phyloP scores from a whole-genome alignment of 1,284 basidiomycete species.

The Papiliotrema nemorosa region DNA sequence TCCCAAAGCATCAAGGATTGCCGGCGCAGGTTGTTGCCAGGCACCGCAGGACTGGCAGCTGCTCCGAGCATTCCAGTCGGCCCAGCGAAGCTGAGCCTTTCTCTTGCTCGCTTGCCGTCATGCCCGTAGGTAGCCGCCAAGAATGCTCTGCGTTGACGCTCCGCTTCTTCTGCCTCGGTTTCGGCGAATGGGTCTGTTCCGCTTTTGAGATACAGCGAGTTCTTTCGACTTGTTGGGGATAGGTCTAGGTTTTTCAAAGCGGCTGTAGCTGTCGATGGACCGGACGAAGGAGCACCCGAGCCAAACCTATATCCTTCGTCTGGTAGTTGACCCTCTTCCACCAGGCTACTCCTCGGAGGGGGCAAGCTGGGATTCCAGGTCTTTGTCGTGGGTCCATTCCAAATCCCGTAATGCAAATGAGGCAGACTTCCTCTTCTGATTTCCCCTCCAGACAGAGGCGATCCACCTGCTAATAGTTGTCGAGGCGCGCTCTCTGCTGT shows the following conservation, averaged over 20 bases:
- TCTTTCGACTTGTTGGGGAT: slow-evolving; percentile 15
- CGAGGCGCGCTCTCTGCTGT: slow-evolving; percentile 10
- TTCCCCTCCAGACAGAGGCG: slow-evolving; percentile 1
- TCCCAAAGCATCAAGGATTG: slow-evolving; percentile 43
- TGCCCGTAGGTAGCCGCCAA: slow-evolving; percentile 43
- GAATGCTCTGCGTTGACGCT: slow-evolving; percentile 45
- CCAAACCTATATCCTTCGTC: slow-evolving; percentile 39
- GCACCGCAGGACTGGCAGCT: slow-evolving; percentile 8
- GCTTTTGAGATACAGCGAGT: neutral
- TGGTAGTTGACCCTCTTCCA: slow-evolving; percentile 18
- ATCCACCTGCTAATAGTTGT: neutral
- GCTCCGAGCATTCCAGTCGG: slow-evolving; percentile 6
- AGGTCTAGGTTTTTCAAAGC: slow-evolving; percentile 19
- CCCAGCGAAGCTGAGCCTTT: slow-evolving; percentile 37
- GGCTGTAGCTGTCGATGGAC: slow-evolving; percentile 13
- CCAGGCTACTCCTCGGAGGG: slow-evolving; percentile 27
- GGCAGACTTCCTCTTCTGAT: slow-evolving; percentile 38
- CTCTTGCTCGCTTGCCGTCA: slow-evolving; percentile 38
- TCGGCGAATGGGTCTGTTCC: slow-evolving; percentile 32
- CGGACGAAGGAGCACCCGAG: slow-evolving; percentile 7
- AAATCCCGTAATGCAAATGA: slow-evolving; percentile 35
- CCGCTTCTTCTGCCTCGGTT: slow-evolving; percentile 46
- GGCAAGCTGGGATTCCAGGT: slow-evolving; percentile 31
- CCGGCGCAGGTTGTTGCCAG: slow-evolving; percentile 23
- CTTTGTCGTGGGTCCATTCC: slow-evolving; percentile 16